Evolutionary conservation across 306 rosid species (phyloP).

Genomic region (Prunus kanzakura): DNA sequence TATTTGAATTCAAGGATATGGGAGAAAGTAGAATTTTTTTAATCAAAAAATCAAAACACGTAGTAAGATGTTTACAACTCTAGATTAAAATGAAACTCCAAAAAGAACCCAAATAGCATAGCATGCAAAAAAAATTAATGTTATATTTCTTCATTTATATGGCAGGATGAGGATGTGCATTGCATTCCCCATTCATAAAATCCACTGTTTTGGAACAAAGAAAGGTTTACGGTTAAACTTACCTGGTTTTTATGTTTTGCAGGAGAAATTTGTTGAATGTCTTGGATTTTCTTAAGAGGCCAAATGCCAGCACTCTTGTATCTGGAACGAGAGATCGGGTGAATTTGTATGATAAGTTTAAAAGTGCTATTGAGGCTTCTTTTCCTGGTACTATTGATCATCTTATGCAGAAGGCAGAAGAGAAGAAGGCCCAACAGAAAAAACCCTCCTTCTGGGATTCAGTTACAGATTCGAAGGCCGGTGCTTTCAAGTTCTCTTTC

Average conservation of each 20-base stretch:
- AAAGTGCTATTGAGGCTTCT: conserved; percentile 65
- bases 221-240: background rate
- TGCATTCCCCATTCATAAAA: background rate
- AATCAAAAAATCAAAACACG: background rate
- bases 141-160: background rate
- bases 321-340: conserved; percentile 90
- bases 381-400: conserved; percentile 69
- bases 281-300: conserved; percentile 77
- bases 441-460: conserved; percentile 82
- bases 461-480: conserved; percentile 56
- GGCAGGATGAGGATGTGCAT: background rate
- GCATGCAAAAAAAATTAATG: background rate
- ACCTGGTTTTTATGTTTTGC: conserved; percentile 29
- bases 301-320: conserved; percentile 76
- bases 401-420: conserved; percentile 53
- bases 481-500: conserved; percentile 90
- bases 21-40: background rate
- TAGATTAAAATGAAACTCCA: background rate
- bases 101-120: background rate
- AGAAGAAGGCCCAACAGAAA: conserved; percentile 49
- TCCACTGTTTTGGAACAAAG: background rate
- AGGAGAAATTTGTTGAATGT: conserved; percentile 86
- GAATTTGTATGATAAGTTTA: conserved; percentile 76
- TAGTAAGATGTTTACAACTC: background rate
- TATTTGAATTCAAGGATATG: background rate